Evolutionary conservation across 2,329 filamentous ascomycete species (phyloP).

Genomic region (Xylaria sp.): DNA sequence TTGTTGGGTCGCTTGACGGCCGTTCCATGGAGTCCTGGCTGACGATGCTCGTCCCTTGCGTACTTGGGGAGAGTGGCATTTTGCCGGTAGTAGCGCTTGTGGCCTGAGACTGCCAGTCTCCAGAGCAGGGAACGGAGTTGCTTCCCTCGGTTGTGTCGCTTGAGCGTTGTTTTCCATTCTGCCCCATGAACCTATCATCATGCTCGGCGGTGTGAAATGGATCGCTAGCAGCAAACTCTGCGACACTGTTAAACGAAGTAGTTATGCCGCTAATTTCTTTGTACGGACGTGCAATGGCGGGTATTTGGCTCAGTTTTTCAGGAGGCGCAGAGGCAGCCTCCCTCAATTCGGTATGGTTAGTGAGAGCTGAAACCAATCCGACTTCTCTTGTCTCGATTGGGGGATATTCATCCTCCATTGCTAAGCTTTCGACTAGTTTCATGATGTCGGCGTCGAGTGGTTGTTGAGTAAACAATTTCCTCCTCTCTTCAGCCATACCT

Average conservation of each 20-base stretch:
- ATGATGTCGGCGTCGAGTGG: constrained; percentile 53
- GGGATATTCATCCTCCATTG: constrained; percentile 43
- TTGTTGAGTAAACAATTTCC: constrained; percentile 54
- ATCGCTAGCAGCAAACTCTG: constrained; percentile 62
- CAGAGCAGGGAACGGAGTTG: constrained; percentile 63
- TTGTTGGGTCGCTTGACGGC: constrained; percentile 56
- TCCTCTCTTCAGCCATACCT: constrained; percentile 56
- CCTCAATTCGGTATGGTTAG: constrained; percentile 47
- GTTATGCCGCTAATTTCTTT: constrained; percentile 59
- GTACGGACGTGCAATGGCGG: constrained; percentile 51
- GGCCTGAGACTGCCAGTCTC: constrained; percentile 71
- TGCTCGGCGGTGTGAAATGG: constrained; percentile 58
- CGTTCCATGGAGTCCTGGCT: constrained; percentile 69
- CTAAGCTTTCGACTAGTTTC: constrained; percentile 58
- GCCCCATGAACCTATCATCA: constrained; percentile 47
- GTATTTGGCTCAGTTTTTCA: constrained; percentile 48
- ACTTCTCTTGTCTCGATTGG: constrained; percentile 37
- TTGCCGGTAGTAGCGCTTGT: constrained; percentile 73
- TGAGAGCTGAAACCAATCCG: constrained; percentile 39
- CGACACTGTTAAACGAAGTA: constrained; percentile 59
- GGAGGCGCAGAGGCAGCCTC: constrained; percentile 42
- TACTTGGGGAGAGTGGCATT: constrained; percentile 73
- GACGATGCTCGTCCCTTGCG: constrained; percentile 72
- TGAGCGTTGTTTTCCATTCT: constrained; percentile 63
- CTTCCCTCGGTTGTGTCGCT: constrained; percentile 73